Percentiles rank a stretch among this genome's conserved stretches.
These are phyloP conservation scores for Lomentospora prolificans DNA, from an alignment of 2,329 filamentous ascomycete species.

Conservation along the genomic window DNA sequence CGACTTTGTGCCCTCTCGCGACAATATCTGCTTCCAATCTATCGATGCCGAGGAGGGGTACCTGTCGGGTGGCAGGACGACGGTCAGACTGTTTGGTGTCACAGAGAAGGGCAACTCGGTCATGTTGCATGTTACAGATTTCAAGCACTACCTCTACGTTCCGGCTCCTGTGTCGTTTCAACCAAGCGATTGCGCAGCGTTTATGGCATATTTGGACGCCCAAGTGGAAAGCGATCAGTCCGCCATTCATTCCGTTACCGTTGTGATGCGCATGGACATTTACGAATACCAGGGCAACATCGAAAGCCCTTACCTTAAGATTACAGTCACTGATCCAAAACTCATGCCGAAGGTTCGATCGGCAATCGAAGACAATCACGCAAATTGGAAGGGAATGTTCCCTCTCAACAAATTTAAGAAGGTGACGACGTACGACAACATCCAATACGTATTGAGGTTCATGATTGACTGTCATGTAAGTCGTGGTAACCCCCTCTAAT, in stretches of 20 bases:
- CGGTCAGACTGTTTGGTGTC: constrained; percentile 89
- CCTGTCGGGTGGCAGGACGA: constrained; percentile 62
- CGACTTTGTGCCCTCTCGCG: constrained; percentile 44
- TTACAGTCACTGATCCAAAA: constrained; percentile 85
- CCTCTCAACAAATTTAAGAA: constrained; percentile 50
- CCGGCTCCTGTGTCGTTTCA: constrained; percentile 77
- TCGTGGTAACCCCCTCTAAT: background rate
- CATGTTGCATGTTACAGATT: constrained; percentile 87
- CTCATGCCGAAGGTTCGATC: constrained; percentile 67
- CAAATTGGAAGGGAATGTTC: constrained; percentile 92
- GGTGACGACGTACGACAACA: constrained; percentile 88
- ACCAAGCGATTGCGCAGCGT: constrained; percentile 66
- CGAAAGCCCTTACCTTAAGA: constrained; percentile 85
- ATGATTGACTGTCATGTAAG: constrained; percentile 90
- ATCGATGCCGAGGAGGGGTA: constrained; percentile 92
- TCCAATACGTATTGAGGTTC: constrained; percentile 89
- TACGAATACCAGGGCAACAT: constrained; percentile 91
- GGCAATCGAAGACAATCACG: constrained; percentile 62
- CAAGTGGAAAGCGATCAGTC: constrained; percentile 65
- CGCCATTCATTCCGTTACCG: constrained; percentile 68
- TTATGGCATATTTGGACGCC: constrained; percentile 70
- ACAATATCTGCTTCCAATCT: constrained; percentile 81
- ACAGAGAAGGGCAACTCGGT: constrained; percentile 79
- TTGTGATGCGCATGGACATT: constrained; percentile 81
- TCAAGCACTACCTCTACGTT: constrained; percentile 92